Evolutionary conservation across 129 eudicot species (phyloP), one percentile per base, ranked within the genome.

Genomic region (Saussurea involucrata): DNA sequence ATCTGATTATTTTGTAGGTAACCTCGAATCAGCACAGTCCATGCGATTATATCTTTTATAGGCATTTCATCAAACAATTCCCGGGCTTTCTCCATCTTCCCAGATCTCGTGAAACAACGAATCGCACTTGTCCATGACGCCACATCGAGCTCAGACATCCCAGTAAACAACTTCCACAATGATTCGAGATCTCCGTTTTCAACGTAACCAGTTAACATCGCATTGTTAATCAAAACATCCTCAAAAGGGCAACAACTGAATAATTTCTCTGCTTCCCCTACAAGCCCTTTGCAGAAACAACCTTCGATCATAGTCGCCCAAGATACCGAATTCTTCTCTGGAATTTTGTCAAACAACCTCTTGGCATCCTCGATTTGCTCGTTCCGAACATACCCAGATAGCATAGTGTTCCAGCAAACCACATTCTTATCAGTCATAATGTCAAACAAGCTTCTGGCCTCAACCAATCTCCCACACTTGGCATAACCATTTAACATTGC

Each of bases 401-500:
- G 32, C 94, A 89, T 89, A 11, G 86, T 27, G 69, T 84, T 87
- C 94, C 94, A 86, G 44, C 88, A 84, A 12, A 83, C 89, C 37
- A 84, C 82, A 76, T 86, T 88, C 78, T 90, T 92, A 20, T 73
- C 49, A 65, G 28, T 69, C 49, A 89, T 78, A 21, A 73, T 84
- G 81, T 92, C 89, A 81, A 92, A 92, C 80, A 90, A 79, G 3
- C 24, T 49, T 33, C 88, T 42, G 0, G 96, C 90, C 77, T 90
- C 94, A 2, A 79, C 86, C 69, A 92, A 58, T 25, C 79, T 80
- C 64, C 92, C 90, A 76, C 77, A 78, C 78, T 73, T 87, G 6
- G 90, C 91, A 36, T 86, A 91, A 65, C 94, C 94, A 65, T 88
- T n/a, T 46, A 91, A 81, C 94, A 91, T 85, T 8, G 94, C 90